Percentiles rank a stretch among this genome's conserved stretches.
These are phyloP conservation scores for Syncephalis fuscata DNA, from an alignment of 371 early-diverging fungal species.

Conservation along the genomic window DNA sequence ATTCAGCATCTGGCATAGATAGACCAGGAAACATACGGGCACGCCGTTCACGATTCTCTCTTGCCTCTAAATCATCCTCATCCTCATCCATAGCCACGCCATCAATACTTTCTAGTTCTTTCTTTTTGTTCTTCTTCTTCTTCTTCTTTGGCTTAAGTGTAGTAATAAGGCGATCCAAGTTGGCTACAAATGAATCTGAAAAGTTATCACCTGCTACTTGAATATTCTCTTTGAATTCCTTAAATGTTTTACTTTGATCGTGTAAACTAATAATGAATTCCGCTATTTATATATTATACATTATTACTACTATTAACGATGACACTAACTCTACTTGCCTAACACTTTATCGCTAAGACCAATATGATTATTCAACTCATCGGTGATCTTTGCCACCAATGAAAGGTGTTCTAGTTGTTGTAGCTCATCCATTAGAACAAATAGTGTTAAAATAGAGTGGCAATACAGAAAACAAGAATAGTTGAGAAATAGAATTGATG, in stretches of 20 bases:
- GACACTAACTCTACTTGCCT: conserved; percentile 15
- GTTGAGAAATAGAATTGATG: too few relatives aligned
- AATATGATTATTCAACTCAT: conserved; percentile 82
- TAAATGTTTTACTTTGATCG: conserved; percentile 33
- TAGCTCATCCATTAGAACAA: conserved; percentile 30
- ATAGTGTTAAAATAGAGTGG: too few relatives aligned
- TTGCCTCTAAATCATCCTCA: conserved; percentile 6
- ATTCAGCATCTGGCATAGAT: conserved; percentile 44
- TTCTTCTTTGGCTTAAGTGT: conserved; percentile 60
- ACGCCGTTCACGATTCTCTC: conserved; percentile 21
- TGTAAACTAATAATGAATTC: conserved; percentile 68
- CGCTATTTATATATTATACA: conserved; percentile 20
- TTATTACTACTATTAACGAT: neutral
- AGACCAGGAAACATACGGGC: conserved; percentile 67
- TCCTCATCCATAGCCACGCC: conserved; percentile 2
- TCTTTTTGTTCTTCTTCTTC: conserved; percentile 4
- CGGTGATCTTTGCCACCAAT: conserved; percentile 78
- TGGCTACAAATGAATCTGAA: conserved; percentile 64
- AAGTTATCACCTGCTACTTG: conserved; percentile 66
- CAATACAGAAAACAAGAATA: too few relatives aligned
- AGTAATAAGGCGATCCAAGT: conserved; percentile 73
- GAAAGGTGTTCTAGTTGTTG: conserved; percentile 77
- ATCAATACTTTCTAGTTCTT: conserved; percentile 1
- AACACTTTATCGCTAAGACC: conserved; percentile 77
- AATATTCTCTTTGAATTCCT: conserved; percentile 52